phyloP scores from a whole-genome alignment of 1,139 yeast species.

The Yamadazyma songkhlaensis region DNA sequence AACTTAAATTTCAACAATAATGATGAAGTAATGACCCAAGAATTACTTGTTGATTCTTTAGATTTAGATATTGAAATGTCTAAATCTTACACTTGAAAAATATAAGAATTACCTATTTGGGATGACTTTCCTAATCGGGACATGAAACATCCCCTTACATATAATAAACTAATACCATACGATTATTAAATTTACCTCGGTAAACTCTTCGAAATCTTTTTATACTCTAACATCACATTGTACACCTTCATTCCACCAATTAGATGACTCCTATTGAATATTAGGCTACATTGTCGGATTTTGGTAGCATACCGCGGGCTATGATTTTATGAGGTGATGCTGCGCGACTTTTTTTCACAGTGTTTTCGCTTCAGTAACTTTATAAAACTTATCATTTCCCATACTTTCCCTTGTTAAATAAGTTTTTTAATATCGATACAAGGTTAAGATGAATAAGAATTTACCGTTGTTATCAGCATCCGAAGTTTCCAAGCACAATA shows the following conservation, averaged over 20 bases:
- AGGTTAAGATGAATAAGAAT: slow-evolving; percentile 24
- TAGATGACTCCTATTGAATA: background rate
- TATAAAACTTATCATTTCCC: too few relatives aligned
- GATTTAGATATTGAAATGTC: slow-evolving; percentile 8
- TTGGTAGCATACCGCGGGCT: background rate
- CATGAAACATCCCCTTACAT: too few relatives aligned
- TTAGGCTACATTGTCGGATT: background rate
- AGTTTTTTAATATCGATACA: too few relatives aligned
- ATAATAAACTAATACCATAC: too few relatives aligned
- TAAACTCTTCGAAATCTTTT: too few relatives aligned
- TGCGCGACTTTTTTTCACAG: slow-evolving; percentile 1
- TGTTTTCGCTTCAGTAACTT: too few relatives aligned
- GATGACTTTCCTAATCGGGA: too few relatives aligned
- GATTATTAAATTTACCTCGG: too few relatives aligned
- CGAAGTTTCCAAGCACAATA: slow-evolving; percentile 51
- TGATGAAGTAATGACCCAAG: slow-evolving; percentile 8
- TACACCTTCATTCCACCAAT: background rate
- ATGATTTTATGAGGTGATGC: slow-evolving; percentile 2
- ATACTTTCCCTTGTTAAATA: too few relatives aligned
- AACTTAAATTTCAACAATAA: slow-evolving; percentile 5
- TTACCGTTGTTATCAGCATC: slow-evolving; percentile 34
- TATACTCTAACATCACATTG: background rate
- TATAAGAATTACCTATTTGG: too few relatives aligned
- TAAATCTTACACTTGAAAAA: slow-evolving; percentile 1
- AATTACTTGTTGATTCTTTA: slow-evolving; percentile 7